Evolutionary conservation across 148 eudicot genomes (phyloP).

Genomic region (Rhododendron henanense): DNA sequence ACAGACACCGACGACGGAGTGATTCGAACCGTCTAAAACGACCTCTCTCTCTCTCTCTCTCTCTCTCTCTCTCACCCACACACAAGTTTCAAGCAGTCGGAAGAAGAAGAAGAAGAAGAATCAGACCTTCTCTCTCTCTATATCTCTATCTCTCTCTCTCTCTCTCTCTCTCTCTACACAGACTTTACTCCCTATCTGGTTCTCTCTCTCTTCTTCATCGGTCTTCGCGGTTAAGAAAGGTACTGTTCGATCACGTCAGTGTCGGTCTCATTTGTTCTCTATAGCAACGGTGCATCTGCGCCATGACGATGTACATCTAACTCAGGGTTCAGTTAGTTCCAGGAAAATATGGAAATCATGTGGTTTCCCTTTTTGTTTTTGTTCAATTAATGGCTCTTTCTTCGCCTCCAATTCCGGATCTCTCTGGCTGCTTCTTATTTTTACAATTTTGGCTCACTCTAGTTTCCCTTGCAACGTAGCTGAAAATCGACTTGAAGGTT

Average conservation of each 20-base stretch:
- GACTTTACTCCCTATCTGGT: neutral
- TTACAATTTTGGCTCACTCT: constrained; percentile 21
- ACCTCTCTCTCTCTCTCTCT: constrained; percentile 5
- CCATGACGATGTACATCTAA: neutral
- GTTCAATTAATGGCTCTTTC: constrained; percentile 12
- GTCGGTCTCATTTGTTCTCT: neutral
- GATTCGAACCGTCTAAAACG: constrained; percentile 36
- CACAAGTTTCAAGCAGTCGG: neutral
- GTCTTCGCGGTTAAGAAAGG: constrained; percentile 5
- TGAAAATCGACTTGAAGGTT: neutral
- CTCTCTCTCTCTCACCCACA: neutral
- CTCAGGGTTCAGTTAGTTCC: neutral
- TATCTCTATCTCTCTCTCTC: neutral
- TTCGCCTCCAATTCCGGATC: constrained; percentile 49
- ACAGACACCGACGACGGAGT: constrained; percentile 21
- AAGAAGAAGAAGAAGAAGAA: constrained; percentile 23
- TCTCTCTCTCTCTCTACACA: neutral
- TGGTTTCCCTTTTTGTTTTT: constrained; percentile 8
- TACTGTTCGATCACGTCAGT: constrained; percentile 11
- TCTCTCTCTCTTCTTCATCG: constrained; percentile 18
- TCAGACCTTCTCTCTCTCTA: constrained; percentile 17
- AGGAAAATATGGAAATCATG: constrained; percentile 12
- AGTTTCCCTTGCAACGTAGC: constrained; percentile 8
- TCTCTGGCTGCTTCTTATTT: constrained; percentile 24
- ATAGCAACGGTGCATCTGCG: neutral